Conservation (phyloP, 169 alveolate species). For the Cryptosporidium felis region DNA sequence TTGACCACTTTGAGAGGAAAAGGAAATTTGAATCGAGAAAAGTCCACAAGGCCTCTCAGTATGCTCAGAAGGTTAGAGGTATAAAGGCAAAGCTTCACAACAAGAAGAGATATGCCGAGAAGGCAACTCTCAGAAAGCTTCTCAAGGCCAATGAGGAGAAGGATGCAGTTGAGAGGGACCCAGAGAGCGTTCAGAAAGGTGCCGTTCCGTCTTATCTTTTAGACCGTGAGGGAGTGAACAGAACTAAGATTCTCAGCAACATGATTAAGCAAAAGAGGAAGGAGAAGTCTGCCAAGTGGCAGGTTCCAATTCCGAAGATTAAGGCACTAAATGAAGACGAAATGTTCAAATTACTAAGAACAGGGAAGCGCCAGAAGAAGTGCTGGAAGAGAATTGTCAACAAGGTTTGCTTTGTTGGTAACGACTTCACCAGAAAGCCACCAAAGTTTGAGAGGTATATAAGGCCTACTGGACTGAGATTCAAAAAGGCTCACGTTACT, state of each 20-base stretch:
- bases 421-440: slow-evolving; percentile 97
- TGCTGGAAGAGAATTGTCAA: slow-evolving; percentile 98
- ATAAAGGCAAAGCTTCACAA: slow-evolving; percentile 96
- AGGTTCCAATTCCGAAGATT: slow-evolving; percentile 97
- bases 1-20: slow-evolving; percentile 91
- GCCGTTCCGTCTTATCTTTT: slow-evolving; percentile 98
- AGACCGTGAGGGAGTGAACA: slow-evolving; percentile 95
- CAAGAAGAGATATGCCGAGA: slow-evolving; percentile 96
- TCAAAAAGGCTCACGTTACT: slow-evolving; percentile 98
- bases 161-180: slow-evolving; percentile 88
- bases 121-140: slow-evolving; percentile 94
- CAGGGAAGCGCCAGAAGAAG: slow-evolving; percentile 96
- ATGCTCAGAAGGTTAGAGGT: slow-evolving; percentile 94
- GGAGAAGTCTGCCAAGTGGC: slow-evolving; percentile 99
- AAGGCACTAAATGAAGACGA: slow-evolving; percentile 91
- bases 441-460: slow-evolving; percentile 98
- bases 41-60: slow-evolving; percentile 90
- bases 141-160: slow-evolving; percentile 92
- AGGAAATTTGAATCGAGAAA: slow-evolving; percentile 94
- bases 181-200: slow-evolving; percentile 90
- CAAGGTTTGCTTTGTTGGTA: slow-evolving; percentile 97
- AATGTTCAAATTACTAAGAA: slow-evolving; percentile 91
- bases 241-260: slow-evolving; percentile 93
- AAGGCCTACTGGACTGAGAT: slow-evolving; percentile 97
- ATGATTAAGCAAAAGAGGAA: slow-evolving; percentile 98